Evolutionary conservation across 2,329 filamentous ascomycete species (phyloP).

Genomic region (Colletotrichum sp.): DNA sequence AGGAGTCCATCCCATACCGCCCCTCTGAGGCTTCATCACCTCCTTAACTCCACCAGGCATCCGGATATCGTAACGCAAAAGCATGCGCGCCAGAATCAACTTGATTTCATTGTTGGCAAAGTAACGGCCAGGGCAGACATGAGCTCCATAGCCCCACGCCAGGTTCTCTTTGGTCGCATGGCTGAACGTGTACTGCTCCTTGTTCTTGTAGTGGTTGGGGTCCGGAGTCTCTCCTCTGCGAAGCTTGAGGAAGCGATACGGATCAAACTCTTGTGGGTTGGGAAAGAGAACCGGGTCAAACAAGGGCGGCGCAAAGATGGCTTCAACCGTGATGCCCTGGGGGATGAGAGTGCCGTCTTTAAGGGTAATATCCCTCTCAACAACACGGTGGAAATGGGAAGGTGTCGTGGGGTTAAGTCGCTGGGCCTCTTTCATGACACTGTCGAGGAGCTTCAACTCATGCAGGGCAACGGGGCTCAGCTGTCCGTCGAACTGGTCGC

Average conservation of each 20-base stretch:
- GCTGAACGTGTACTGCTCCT: slow-evolving; percentile 37
- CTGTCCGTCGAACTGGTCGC: slow-evolving; percentile 34
- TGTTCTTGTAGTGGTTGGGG: background rate
- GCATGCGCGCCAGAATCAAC: slow-evolving; percentile 31
- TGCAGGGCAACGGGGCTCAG: slow-evolving; percentile 32
- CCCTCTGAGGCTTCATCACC: background rate
- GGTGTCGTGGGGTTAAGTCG: slow-evolving; percentile 29
- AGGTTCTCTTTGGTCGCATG: slow-evolving; percentile 33
- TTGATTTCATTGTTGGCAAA: slow-evolving; percentile 42
- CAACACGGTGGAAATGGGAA: slow-evolving; percentile 35
- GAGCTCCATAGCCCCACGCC: slow-evolving; percentile 38
- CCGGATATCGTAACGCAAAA: slow-evolving; percentile 32
- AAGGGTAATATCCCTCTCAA: slow-evolving; percentile 47
- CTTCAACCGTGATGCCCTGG: slow-evolving; percentile 41
- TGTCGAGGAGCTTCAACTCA: slow-evolving; percentile 36
- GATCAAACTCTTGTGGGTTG: background rate
- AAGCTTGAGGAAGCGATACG: background rate
- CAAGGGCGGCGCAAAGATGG: background rate
- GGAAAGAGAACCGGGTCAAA: background rate
- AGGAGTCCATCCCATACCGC: background rate
- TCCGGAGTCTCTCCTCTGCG: background rate
- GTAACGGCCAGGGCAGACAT: slow-evolving; percentile 41
- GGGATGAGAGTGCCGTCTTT: slow-evolving; percentile 8
- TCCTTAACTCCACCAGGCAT: background rate
- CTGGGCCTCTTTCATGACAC: slow-evolving; percentile 38